Conservation (phyloP, 2,329 filamentous ascomycete genomes). For the Polytolypa hystricis region DNA sequence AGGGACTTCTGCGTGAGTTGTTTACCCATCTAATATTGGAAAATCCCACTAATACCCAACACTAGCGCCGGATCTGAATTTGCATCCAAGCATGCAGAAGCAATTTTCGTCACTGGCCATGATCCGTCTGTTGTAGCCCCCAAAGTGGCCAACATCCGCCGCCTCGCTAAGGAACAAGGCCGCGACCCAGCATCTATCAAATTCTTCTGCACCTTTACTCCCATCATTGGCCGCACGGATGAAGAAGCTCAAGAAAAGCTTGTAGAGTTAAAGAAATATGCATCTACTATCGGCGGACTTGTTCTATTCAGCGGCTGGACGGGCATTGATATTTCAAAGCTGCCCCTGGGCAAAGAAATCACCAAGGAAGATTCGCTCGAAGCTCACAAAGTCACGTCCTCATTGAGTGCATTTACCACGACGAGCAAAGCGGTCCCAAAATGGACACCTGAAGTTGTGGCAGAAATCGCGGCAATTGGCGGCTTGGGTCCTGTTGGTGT, state of each 20-base stretch:
- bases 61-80: conserved; percentile 42
- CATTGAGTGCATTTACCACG: conserved; percentile 40
- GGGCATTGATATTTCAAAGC: conserved; percentile 48
- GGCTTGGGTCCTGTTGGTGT: conserved; percentile 39
- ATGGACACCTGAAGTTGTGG: conserved; percentile 37
- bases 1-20: conserved; percentile 39
- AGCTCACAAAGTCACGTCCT: conserved; percentile 40
- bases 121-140: conserved; percentile 39
- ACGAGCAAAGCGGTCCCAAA: conserved; percentile 38
- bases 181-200: conserved; percentile 48
- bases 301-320: conserved; percentile 49
- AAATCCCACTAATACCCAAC: neutral
- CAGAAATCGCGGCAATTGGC: conserved; percentile 38
- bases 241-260: conserved; percentile 45
- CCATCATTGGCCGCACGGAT: conserved; percentile 40
- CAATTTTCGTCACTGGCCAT: conserved; percentile 48
- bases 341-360: conserved; percentile 49
- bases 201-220: conserved; percentile 43
- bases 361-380: conserved; percentile 43
- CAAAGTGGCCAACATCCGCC: conserved; percentile 43
- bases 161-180: conserved; percentile 39
- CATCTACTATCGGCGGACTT: conserved; percentile 42
- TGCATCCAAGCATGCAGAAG: conserved; percentile 48
- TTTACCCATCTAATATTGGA: neutral
- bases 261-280: conserved; percentile 41